These are phyloP conservation scores for Chlorociboria aeruginascens DNA, from an alignment of 495 filamentous ascomycete species.

Conservation along the genomic window DNA sequence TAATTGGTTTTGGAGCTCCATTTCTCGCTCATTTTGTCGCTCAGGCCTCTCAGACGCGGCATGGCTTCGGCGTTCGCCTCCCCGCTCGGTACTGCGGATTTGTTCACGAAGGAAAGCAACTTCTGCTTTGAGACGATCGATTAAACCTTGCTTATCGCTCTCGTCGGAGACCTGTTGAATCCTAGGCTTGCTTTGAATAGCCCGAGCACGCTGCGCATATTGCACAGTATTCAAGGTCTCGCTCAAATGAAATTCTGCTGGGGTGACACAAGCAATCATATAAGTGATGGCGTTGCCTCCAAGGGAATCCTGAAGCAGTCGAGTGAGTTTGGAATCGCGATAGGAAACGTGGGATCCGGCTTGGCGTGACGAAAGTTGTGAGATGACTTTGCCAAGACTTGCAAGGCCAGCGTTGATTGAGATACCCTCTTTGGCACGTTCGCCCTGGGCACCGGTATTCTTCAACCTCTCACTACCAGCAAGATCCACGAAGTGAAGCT, in stretches of 20 bases:
- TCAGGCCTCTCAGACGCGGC: slow-evolving; percentile 60
- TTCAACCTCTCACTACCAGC: slow-evolving; percentile 95
- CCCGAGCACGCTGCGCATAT: slow-evolving; percentile 91
- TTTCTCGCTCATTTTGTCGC: slow-evolving; percentile 72
- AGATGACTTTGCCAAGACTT: slow-evolving; percentile 95
- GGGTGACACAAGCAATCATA: slow-evolving; percentile 98
- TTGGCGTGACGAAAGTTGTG: slow-evolving; percentile 85
- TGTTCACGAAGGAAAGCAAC: slow-evolving; percentile 91
- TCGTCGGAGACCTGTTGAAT: slow-evolving; percentile 90
- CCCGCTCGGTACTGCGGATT: slow-evolving; percentile 51
- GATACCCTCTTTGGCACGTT: slow-evolving; percentile 92
- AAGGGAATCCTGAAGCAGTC: slow-evolving; percentile 93
- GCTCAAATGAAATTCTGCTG: slow-evolving; percentile 92
- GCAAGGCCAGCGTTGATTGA: slow-evolving; percentile 97
- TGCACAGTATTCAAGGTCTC: slow-evolving; percentile 96
- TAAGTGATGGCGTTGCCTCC: slow-evolving; percentile 97
- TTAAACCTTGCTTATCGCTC: slow-evolving; percentile 85
- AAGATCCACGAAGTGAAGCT: slow-evolving; percentile 97
- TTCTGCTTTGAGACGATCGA: slow-evolving; percentile 89
- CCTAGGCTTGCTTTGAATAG: slow-evolving; percentile 93
- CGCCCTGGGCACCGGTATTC: slow-evolving; percentile 91
- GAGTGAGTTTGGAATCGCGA: slow-evolving; percentile 91
- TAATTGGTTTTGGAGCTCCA: slow-evolving; percentile 88
- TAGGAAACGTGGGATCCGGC: slow-evolving; percentile 91
- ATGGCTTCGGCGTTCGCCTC: slow-evolving; percentile 41